phyloP scores from a whole-genome alignment of 1,284 basidiomycete genomes.

The Pseudomicrostroma phylloplanum region DNA sequence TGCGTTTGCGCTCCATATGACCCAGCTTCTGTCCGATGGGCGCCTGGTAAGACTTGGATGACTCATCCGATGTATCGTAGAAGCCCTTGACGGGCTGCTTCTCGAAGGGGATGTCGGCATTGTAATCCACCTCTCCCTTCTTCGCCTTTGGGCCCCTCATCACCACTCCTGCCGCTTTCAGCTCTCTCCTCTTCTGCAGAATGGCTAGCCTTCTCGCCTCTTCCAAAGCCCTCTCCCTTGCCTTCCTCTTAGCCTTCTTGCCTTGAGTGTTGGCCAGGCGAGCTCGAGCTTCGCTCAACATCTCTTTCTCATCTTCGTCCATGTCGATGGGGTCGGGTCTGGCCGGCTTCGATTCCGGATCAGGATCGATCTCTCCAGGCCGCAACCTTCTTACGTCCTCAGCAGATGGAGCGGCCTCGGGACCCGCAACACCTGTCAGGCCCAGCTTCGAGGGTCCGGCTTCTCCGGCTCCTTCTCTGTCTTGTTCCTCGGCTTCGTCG shows the following conservation, averaged over 20 bases:
- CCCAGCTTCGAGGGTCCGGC: constrained; percentile 53
- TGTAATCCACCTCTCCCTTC: constrained; percentile 98
- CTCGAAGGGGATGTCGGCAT: constrained; percentile 96
- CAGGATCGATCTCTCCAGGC: constrained; percentile 96
- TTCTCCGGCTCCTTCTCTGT: constrained; percentile 21
- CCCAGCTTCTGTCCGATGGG: constrained; percentile 81
- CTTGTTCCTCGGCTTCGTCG: constrained; percentile 71
- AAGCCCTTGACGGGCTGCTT: constrained; percentile 92
- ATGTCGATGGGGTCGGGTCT: constrained; percentile 98
- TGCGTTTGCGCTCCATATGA: constrained; percentile 64
- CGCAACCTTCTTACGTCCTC: constrained; percentile 83
- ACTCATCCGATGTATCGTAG: constrained; percentile 93
- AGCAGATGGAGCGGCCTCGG: constrained; percentile 74
- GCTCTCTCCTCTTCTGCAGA: constrained; percentile 92
- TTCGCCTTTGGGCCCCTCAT: constrained; percentile 65
- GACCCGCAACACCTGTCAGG: constrained; percentile 68
- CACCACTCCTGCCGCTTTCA: constrained; percentile 95
- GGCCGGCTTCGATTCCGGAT: constrained; percentile 96
- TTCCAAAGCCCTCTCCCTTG: constrained; percentile 74
- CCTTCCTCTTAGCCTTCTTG: constrained; percentile 98
- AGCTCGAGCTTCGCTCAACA: constrained; percentile 96
- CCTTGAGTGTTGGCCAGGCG: constrained; percentile 98
- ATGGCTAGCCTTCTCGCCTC: constrained; percentile 90
- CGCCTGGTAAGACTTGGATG: constrained; percentile 75
- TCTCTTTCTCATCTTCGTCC: constrained; percentile 99